Evolutionary conservation across 768 basidiomycete genomes (phyloP).

Genomic region (Auriculariales sp.): DNA sequence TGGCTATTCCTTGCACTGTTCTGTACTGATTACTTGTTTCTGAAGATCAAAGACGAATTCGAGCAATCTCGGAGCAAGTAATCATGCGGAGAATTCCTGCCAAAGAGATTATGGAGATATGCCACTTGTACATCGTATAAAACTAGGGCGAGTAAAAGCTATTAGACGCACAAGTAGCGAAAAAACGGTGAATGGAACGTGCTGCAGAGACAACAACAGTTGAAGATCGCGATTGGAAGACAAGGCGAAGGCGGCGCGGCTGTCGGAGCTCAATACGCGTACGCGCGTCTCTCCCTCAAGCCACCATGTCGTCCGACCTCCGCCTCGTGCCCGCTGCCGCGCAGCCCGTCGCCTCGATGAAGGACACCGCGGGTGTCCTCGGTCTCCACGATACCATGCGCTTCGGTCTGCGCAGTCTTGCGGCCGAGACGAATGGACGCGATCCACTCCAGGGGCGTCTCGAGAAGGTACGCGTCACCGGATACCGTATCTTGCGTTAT

Average conservation of each 20-base stretch:
- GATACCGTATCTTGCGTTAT: background rate
- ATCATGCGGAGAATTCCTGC: too few species aligned
- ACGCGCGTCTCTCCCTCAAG: too few species aligned
- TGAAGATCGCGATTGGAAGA: too few species aligned
- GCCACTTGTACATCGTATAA: too few species aligned
- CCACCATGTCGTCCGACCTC: conserved; percentile 10
- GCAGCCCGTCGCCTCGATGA: conserved; percentile 46
- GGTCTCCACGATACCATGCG: conserved; percentile 83
- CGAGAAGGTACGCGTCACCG: conserved; percentile 43
- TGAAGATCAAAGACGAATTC: background rate
- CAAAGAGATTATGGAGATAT: too few species aligned
- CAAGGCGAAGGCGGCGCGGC: too few species aligned
- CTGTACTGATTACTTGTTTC: background rate
- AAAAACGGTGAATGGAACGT: too few species aligned
- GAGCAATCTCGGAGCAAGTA: too few species aligned
- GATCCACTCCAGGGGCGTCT: conserved; percentile 54
- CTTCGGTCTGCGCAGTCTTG: conserved; percentile 72
- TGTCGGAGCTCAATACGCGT: too few species aligned
- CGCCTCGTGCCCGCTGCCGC: conserved; percentile 44
- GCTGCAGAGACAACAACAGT: too few species aligned
- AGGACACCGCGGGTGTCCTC: conserved; percentile 54
- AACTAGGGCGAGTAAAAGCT: too few species aligned
- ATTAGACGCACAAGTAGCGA: too few species aligned
- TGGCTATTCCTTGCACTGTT: conserved; percentile 35
- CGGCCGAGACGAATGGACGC: conserved; percentile 51